Base-by-base conservation (phyloP, 495 filamentous ascomycete species). In the Aspergillus ostianus region DNA sequence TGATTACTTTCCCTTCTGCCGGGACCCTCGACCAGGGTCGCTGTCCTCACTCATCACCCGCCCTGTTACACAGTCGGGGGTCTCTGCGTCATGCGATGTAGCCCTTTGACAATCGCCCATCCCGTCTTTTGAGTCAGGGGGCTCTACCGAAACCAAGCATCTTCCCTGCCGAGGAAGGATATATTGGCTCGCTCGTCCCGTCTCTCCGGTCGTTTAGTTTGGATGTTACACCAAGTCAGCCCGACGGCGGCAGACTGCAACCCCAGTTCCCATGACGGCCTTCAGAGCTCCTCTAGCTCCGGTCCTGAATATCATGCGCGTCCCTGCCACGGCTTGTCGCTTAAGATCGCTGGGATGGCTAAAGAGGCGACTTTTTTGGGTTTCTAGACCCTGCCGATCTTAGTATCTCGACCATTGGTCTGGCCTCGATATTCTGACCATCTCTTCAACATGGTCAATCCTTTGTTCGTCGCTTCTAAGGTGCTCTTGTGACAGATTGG, bases 251-350 rank as follows among this genome's bases (percentile, higher is more conserved):
- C 36, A 47, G 44, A 62, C 36, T 67, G 65, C 46, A 67, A 67
- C 65, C 61, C 56, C 45, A 57, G 58, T 51, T 48, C 64, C 53
- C 61, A 59, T 67, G 65, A 67, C 64, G 45, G 13, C 3, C 17
- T 36, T 10, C 2, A 6, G 45, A 49, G 32, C 4, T n/a, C 47
- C 12, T 29, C 36, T 17, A 26, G 23, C 10, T 26, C 47, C 8
- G 47, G 7, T 47, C 27, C 17, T 9, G 27, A 18, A 29, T 48
- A 51, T 56, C 46, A 36, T 46, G 57, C 20, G 48, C 21, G 47
- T 48, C 47, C 26, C 32, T 7, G 6, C 2, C 30, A 32, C 30
- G 10, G 36, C 36, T 41, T 41, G 10, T 41, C 36, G 12, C 15
- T 17, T 4, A 4, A 17, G 36, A 10, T 41, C 36, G 36, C 15